A percentile compares a stretch with the other conserved stretches of the same genome.
Evolutionary conservation across 2,329 filamentous ascomycete genomes (phyloP).

Genomic region (Arachnomyces sp.): DNA sequence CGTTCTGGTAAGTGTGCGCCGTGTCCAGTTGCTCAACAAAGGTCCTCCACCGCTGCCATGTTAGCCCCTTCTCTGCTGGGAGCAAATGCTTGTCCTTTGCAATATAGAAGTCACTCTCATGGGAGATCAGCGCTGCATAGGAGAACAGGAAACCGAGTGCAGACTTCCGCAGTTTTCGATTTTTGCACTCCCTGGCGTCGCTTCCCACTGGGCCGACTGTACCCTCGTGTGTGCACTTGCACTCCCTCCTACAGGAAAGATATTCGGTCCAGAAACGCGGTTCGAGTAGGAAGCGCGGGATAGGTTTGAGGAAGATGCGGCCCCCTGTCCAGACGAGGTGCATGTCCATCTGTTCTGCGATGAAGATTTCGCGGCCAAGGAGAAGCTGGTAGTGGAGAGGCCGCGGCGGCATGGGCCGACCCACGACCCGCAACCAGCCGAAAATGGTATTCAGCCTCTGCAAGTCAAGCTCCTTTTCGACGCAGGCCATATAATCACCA

Average conservation of each 20-base stretch:
- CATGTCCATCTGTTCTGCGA: slow-evolving; percentile 20
- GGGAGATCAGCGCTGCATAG: slow-evolving; percentile 25
- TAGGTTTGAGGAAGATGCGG: slow-evolving; percentile 21
- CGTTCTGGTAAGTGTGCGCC: slow-evolving; percentile 6
- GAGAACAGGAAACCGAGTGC: slow-evolving; percentile 30
- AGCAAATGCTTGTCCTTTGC: slow-evolving; percentile 29
- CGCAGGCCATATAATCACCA: too few species aligned
- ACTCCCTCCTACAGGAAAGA: too few species aligned
- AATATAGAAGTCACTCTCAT: slow-evolving; percentile 30
- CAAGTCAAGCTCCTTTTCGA: not conserved
- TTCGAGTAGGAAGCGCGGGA: slow-evolving; percentile 19
- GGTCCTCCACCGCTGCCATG: slow-evolving; percentile 19
- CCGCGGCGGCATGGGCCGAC: slow-evolving; percentile 15
- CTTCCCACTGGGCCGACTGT: too few species aligned
- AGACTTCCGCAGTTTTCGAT: too few species aligned
- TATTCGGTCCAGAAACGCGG: slow-evolving; percentile 26
- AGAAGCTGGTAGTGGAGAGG: slow-evolving; percentile 19
- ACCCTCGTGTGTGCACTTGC: too few species aligned
- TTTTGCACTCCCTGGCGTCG: too few species aligned
- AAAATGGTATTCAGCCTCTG: slow-evolving; percentile 17
- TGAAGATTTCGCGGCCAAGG: slow-evolving; percentile 14
- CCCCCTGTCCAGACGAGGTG: slow-evolving; percentile 19
- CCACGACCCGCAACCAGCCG: slow-evolving; percentile 21
- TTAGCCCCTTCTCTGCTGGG: slow-evolving; percentile 17
- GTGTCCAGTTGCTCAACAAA: slow-evolving; percentile 14